Evolutionary conservation across 192 early-diverging fungal species (phyloP), one percentile per base, ranked within the genome.

Genomic region (Coemansia furcata): DNA sequence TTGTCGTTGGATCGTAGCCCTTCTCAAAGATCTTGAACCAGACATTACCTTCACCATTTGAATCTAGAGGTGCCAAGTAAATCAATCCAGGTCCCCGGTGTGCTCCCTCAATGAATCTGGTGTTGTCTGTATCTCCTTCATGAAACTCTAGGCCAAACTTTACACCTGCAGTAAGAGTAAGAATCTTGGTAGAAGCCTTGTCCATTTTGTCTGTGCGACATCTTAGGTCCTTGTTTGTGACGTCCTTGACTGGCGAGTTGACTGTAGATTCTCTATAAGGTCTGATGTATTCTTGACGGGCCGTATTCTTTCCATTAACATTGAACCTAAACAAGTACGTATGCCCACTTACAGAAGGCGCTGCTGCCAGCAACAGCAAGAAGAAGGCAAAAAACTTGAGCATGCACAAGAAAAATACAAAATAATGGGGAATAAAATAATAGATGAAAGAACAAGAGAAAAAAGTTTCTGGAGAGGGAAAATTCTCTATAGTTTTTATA

Each of bases 11-110:
- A 29, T 55, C 52, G 19, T 60, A 67, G 8, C 66, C 69, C 10
- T 61, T 57, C 47, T 71, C 63, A 46, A 47, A 65, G 3, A 65
- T 52, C 63, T 71, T 71, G 47, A 71, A 73, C 72, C 72, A 73
- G 8, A 68, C 72, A 4, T 29, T 12, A 2, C 49, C 60, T 3
- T 55, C 40, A 14, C 66, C 66, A 17, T 68, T 36, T 12, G 17
- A 44, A 0, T 68, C 60, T 4, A 68, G 17, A 10, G 60, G 60
- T 5, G 66, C 59, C 49, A 73, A 38, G 37, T 73, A 73, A 2
- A 59, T 47, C 14, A 65, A 7, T 23, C 69, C 67, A 36, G 75
- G 75, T 0, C 75, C 75, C 1, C 33, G 6, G 35, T 77, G 75
- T 1, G 50, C 62, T 6, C 15, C 15, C 17, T 69, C 65, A 37